These are phyloP conservation scores for Candida tropicalis DNA, from an alignment of 1,139 yeast species.

Conservation along the genomic window DNA sequence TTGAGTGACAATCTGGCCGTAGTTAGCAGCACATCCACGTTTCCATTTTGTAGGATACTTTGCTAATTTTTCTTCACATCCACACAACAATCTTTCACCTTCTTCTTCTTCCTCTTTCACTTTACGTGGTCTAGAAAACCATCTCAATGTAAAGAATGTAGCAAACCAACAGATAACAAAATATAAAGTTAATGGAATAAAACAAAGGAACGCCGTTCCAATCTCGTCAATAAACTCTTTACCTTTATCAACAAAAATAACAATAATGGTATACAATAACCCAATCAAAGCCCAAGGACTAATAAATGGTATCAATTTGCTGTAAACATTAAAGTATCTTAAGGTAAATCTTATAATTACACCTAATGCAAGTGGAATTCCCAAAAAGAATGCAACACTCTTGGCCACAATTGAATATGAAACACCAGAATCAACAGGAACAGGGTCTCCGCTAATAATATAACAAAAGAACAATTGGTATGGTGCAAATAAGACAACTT, in stretches of 20 bases:
- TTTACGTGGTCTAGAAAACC: constrained; percentile 18
- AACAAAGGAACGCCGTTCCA: constrained; percentile 52
- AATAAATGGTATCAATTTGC: constrained; percentile 38
- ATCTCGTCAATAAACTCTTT: constrained; percentile 50
- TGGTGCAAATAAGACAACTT: constrained; percentile 58
- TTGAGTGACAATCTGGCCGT: constrained; percentile 49
- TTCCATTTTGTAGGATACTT: constrained; percentile 21
- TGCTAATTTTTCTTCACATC: constrained; percentile 33
- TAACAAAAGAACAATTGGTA: constrained; percentile 51
- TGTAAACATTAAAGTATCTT: constrained; percentile 27
- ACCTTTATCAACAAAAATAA: constrained; percentile 59
- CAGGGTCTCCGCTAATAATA: constrained; percentile 30
- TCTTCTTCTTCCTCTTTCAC: constrained; percentile 10
- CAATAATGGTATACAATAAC: constrained; percentile 53
- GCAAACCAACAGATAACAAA: constrained; percentile 50
- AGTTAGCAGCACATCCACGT: constrained; percentile 38
- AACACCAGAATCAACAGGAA: constrained; percentile 18
- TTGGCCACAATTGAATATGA: constrained; percentile 48
- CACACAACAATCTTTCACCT: constrained; percentile 28
- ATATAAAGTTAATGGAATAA: constrained; percentile 52
- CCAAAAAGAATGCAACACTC: constrained; percentile 57
- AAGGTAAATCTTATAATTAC: constrained; percentile 39
- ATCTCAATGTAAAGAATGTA: constrained; percentile 42
- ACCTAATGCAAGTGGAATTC: constrained; percentile 55
- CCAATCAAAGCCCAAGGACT: constrained; percentile 57